Base-by-base conservation (phyloP, 1,284 basidiomycete genomes). In the Sanghuangporus sanghuang region DNA sequence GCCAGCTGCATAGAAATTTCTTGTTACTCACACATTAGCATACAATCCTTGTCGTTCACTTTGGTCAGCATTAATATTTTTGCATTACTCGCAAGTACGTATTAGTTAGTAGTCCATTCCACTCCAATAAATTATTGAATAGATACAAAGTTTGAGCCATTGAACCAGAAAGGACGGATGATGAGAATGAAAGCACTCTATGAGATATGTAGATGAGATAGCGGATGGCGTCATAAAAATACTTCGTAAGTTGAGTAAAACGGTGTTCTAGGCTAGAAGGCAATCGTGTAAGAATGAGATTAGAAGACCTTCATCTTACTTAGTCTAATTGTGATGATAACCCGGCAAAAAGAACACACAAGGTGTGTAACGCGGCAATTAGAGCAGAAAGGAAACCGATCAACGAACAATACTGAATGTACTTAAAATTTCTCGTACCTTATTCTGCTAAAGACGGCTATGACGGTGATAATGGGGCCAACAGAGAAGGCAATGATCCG, bases 271-370 rank as follows among this genome's bases (percentile, higher is more conserved):
- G 21, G 4, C 16, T 32, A 32, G 27, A 32, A 14, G 12, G 27
- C 27, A 21, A 57, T 62, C 14, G 36, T n/a, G 48, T 53, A 21
- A 36, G 48, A 50, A 50, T n/a, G 14, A 18, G 44, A 38, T 67
- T 64, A 81, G 57, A 75, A 76, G 66, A 83, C 74, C 60, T 77
- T 79, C 80, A 85, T 82, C 71, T 85, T 85, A 11, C 81, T 81
- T 9, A 73, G 63, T 63, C 83, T 84, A 63, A 27, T 46, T 32
- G 27, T 32, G 27, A 4, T 32, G 27, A 32, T 32, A 32, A 32
- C 27, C 27, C 27, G 27, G 27, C 27, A 32, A 32, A 44, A 8
- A 44, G 12, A 32, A 44, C 3, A 12, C 42, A 44, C 23, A 53
- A 44, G 52, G 40, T 61, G 27, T 18, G 42, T 36, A 27, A 39